These are phyloP conservation scores for Striga hermonthica DNA, from an alignment of 305 asterid species.

Conservation along the genomic window DNA sequence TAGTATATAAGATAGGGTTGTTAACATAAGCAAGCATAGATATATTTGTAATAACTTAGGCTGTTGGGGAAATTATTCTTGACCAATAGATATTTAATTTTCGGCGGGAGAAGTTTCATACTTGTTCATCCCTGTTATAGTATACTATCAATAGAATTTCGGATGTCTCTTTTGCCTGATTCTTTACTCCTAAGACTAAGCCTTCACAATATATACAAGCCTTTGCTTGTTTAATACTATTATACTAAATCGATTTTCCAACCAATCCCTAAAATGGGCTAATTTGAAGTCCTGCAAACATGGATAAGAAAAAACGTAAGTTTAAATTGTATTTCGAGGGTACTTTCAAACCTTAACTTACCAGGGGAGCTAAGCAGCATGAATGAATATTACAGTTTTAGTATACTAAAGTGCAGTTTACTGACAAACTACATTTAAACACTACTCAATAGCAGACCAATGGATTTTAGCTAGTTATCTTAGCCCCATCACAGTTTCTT, in stretches of 20 bases:
- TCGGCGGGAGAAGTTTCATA: no score
- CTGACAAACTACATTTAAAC: conserved; percentile 4
- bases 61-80: no score
- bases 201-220: background rate
- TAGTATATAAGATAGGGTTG: no score
- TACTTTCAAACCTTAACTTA: conserved; percentile 3
- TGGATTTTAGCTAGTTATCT: background rate
- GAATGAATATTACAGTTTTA: background rate
- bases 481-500: conserved; percentile 10
- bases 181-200: no score
- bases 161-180: no score
- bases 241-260: conserved; percentile 1
- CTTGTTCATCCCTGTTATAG: no score
- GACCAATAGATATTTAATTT: no score
- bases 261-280: conserved; percentile 10
- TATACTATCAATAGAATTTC: no score
- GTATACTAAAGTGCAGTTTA: background rate
- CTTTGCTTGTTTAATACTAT: conserved; percentile 7
- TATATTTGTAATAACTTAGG: no score
- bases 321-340: background rate
- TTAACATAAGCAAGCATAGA: no score
- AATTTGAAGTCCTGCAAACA: conserved; percentile 15
- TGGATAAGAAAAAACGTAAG: conserved; percentile 3
- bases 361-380: background rate
- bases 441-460: conserved; percentile 12